Percentiles rank a stretch among this genome's conserved stretches.
Conservation (phyloP, 305 asterid species). For the Solanum hybrid region DNA sequence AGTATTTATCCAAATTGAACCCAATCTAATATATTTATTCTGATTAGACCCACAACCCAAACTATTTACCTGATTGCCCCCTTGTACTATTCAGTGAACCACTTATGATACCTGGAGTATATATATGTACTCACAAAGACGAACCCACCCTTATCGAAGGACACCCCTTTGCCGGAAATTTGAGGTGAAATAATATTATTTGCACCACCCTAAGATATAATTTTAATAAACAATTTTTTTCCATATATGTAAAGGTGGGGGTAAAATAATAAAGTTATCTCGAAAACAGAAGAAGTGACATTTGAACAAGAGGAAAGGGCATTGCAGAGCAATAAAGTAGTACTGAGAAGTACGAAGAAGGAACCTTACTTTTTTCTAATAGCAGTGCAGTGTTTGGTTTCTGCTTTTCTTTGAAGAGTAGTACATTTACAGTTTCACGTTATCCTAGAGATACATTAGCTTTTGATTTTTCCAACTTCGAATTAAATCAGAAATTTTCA, state of each 20-base stretch:
- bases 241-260: not conserved
- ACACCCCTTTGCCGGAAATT: too few species aligned
- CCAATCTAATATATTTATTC: too few species aligned
- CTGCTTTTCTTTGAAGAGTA: constrained; percentile 12
- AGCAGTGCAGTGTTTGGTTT: constrained; percentile 14
- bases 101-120: not conserved
- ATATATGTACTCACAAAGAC: too few species aligned
- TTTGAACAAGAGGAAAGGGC: not conserved
- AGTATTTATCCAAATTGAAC: not conserved
- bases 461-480: not conserved
- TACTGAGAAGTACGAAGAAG: constrained; percentile 20
- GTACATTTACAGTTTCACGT: not conserved
- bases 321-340: not conserved
- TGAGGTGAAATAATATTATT: not conserved
- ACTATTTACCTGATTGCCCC: not conserved
- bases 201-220: not conserved
- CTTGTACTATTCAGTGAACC: too few species aligned
- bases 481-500: not conserved
- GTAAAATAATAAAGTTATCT: not conserved
- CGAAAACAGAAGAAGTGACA: constrained; percentile 9
- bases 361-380: not conserved
- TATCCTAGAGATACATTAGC: not conserved
- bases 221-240: not conserved
- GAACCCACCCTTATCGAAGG: too few species aligned
- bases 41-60: too few species aligned